A percentile compares a stretch with the other conserved stretches of the same genome.
Conservation (phyloP, 495 filamentous ascomycete genomes). For the Xeromyces bisporus region DNA sequence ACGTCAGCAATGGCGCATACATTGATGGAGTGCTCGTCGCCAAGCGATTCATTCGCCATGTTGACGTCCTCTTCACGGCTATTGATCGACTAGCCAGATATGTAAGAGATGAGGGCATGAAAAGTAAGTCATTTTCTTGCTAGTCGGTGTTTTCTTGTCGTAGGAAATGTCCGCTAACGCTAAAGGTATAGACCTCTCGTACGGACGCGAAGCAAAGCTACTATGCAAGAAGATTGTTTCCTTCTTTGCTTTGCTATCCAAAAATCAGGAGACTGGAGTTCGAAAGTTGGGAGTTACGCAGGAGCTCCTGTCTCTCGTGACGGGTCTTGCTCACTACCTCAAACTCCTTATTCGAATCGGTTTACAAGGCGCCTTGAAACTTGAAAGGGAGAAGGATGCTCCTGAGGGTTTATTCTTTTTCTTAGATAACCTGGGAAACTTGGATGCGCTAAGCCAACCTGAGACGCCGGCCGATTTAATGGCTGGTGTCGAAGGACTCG, state of each 20-base stretch:
- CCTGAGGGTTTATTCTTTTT: slow-evolving; percentile 63
- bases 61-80: slow-evolving; percentile 80
- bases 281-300: slow-evolving; percentile 89
- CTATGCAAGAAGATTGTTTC: slow-evolving; percentile 99
- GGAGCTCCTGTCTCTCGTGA: slow-evolving; percentile 86
- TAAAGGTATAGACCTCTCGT: slow-evolving; percentile 52
- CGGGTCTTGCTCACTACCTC: slow-evolving; percentile 91
- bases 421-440: slow-evolving; percentile 58
- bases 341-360: slow-evolving; percentile 97
- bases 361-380: slow-evolving; percentile 77
- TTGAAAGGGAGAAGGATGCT: slow-evolving; percentile 67
- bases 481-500: slow-evolving; percentile 52
- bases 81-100: slow-evolving; percentile 67
- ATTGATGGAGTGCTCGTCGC: slow-evolving; percentile 88
- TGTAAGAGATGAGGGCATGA: slow-evolving; percentile 51
- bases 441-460: slow-evolving; percentile 45
- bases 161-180: too few relatives aligned
- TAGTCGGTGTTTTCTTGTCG: too few relatives aligned
- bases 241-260: slow-evolving; percentile 87
- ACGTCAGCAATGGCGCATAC: slow-evolving; percentile 96
- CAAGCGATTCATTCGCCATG: slow-evolving; percentile 92
- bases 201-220: slow-evolving; percentile 87
- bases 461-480: slow-evolving; percentile 53
- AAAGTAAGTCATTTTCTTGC: slow-evolving; percentile 37
- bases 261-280: slow-evolving; percentile 78